Evolutionary conservation across 495 filamentous ascomycete genomes (phyloP), one percentile per base, ranked within the genome.

Genomic region (Penicillium nucicola): DNA sequence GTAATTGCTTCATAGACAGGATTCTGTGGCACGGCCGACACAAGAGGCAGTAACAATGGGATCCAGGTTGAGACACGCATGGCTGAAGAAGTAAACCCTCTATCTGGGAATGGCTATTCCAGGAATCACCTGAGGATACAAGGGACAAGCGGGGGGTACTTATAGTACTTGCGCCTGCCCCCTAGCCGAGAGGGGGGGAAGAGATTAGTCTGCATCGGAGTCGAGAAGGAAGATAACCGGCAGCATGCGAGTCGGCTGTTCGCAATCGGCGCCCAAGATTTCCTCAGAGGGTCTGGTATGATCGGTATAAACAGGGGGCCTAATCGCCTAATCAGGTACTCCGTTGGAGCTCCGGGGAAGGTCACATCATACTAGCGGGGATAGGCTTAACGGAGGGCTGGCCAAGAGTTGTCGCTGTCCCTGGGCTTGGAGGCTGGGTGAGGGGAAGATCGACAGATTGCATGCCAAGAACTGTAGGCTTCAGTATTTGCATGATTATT

Each of bases 41-140:
- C 59, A 17, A 72, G 52, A 18, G 63, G 57, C 28, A 68, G 49
- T 42, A 62, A 25, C 20, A 57, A 40, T 12, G 61, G 42, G 25
- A 72, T 52, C 34, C 56, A 56, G 19, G 39, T 55, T 34, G 34
- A 51, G 48, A 43, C 35, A 46, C 58, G 58, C 72, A 75, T 75
- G 3, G 17, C 60, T 42, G 34, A 17, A 17, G 49, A 35, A 32
- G 36, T 37, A 25, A 23, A 45, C n/a, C 6, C 32, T 38, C 5
- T 32, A 48, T 25, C 10, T 37, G 13, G 32, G 28, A 30, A 31
- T 30, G 33, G 17, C 38, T 31, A 28, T 4, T 8, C 25, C 2
- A 28, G 25, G 6, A 28, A 8, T 43, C 22, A 44, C 33, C 22
- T 54, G 23, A 38, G 7, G 35, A 32, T 15, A 33, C 13, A 32